Evolutionary conservation across 2,329 filamentous ascomycete genomes (phyloP).

Genomic region (Hypoxylon sp.): DNA sequence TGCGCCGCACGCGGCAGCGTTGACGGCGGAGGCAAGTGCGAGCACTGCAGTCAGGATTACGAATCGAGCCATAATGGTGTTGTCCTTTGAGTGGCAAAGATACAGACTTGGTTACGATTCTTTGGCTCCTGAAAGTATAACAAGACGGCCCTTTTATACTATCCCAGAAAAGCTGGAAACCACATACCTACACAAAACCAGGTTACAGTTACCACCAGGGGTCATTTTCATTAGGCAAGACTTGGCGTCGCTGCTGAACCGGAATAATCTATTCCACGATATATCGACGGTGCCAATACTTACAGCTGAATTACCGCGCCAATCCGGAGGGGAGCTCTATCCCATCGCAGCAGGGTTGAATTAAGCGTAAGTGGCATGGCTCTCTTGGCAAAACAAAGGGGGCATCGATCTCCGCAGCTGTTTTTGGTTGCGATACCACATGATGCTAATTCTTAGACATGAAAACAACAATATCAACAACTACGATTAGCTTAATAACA

Average conservation of each 20-base stretch:
- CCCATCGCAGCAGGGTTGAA: constrained; percentile 17
- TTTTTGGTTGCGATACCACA: constrained; percentile 18
- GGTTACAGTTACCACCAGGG: constrained; percentile 3
- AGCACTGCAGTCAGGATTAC: constrained; percentile 58
- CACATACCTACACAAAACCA: not conserved
- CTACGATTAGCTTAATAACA: not conserved
- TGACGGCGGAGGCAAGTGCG: constrained; percentile 57
- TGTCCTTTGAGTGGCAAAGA: not conserved
- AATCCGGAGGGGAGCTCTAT: constrained; percentile 12
- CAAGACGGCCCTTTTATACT: constrained; percentile 3
- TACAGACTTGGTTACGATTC: not conserved
- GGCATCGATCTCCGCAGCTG: constrained; percentile 20
- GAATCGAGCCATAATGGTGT: constrained; percentile 43
- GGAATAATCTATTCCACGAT: constrained; percentile 37
- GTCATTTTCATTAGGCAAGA: constrained; percentile 11
- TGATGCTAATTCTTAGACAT: constrained; percentile 1
- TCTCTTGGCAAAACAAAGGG: constrained; percentile 29
- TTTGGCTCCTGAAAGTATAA: not conserved
- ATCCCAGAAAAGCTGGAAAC: not conserved
- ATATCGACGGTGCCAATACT: constrained; percentile 18
- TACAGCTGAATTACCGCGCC: constrained; percentile 21
- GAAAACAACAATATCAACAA: not conserved
- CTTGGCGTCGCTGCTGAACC: constrained; percentile 20
- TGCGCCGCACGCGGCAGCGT: constrained; percentile 53
- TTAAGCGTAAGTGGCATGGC: constrained; percentile 10